Conservation (phyloP, 768 basidiomycete species). For the Sarcodon aspratus region DNA sequence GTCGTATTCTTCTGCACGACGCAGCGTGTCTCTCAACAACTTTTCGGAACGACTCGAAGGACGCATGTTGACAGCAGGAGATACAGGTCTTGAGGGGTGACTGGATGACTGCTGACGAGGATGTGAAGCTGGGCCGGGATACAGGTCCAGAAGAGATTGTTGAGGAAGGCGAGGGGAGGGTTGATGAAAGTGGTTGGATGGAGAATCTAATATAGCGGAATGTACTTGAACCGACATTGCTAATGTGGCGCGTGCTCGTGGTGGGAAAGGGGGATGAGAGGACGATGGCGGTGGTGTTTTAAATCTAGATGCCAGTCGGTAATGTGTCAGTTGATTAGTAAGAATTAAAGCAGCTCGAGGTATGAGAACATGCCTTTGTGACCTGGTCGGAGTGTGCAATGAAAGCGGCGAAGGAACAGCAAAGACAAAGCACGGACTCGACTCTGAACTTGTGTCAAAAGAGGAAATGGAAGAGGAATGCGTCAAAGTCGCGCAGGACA, state of each 20-base stretch:
- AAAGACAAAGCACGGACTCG: background rate
- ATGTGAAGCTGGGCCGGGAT: constrained; percentile 2
- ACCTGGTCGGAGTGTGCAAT: background rate
- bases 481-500: background rate
- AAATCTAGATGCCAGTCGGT: background rate
- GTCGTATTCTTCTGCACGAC: constrained; percentile 33
- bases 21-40: constrained; percentile 44
- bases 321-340: background rate
- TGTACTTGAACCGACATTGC: constrained; percentile 25
- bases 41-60: constrained; percentile 42
- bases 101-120: constrained; percentile 10
- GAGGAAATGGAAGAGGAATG: background rate
- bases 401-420: background rate
- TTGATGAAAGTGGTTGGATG: constrained; percentile 6
- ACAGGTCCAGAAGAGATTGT: constrained; percentile 3
- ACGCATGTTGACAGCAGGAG: constrained; percentile 18
- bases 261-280: constrained; percentile 6
- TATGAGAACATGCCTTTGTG: background rate
- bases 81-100: constrained; percentile 12
- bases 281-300: constrained; percentile 1
- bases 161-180: constrained; percentile 1
- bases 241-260: constrained; percentile 21
- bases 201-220: constrained; percentile 13
- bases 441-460: background rate
- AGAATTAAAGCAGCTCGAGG: background rate